Evolutionary conservation across 2,329 filamentous ascomycete species (phyloP), one percentile per base, ranked within the genome.

Genomic region (Penicillium sp.): DNA sequence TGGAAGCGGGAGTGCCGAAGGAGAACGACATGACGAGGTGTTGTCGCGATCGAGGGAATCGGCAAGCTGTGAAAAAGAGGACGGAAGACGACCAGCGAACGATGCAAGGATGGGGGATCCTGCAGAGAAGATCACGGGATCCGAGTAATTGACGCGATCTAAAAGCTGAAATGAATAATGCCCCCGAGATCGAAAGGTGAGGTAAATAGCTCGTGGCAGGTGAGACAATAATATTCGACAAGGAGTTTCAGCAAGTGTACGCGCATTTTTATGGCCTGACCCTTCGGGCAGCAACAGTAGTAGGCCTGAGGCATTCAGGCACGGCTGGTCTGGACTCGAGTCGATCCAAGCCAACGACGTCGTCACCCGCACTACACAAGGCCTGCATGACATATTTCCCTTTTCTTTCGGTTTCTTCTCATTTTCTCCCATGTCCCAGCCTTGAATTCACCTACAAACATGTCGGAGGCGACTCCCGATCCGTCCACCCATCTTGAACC

Each of bases 401-500:
- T 41, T 41, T 51, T 49, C 44, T 37, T 48, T 32, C 34, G 44
- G 39, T 16, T 47, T 29, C 46, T 40, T 29, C 43, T 44, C 40
- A 41, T 37, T 48, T 34, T 18, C 31, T 50, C 46, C 37, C 50
- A 50, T 55, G 57, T 62, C 44, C 54, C 61, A 62, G 55, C 46
- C 13, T 40, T 57, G 46, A 51, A 40, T 44, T 42, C 13, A 51
- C 41, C 42, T 49, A 40, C 48, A 54, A 58, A 51, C 52, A 71
- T 70, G 69, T 64, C 67, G 55, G 66, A 70, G 55, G 59, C 58
- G 55, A 56, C 50, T 40, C 64, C 64, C 54, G 62, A 63, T 61
- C 57, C 61, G 45, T 61, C 69, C 58, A 74, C 64, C 37, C 62
- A 70, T 57, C 69, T 81, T 54, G 69, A 77, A 58, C 77, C 77